Evolutionary conservation across 1,139 yeast species (phyloP).

Genomic region (Taphrina wiesneri): DNA sequence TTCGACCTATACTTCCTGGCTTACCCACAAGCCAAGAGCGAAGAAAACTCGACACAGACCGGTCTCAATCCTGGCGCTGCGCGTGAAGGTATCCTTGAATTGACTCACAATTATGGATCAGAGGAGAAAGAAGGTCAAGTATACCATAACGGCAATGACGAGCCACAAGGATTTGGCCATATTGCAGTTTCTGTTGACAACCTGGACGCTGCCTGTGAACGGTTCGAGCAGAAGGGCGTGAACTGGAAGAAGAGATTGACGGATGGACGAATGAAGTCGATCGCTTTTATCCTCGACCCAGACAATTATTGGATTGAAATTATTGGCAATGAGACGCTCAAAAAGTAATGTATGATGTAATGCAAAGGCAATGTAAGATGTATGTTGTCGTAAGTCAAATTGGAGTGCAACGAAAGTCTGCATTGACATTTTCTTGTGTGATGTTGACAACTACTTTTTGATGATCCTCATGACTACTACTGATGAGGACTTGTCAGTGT

Average conservation of each 20-base stretch:
- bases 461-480: not conserved
- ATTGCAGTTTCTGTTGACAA: conserved; percentile 70
- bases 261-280: conserved; percentile 89
- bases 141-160: conserved; percentile 83
- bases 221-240: conserved; percentile 56
- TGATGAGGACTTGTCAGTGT: no score
- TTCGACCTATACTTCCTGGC: conserved; percentile 86
- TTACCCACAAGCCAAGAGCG: conserved; percentile 49
- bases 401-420: not conserved
- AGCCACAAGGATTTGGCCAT: conserved; percentile 83
- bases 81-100: conserved; percentile 73
- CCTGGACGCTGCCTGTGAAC: conserved; percentile 59
- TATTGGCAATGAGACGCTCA: conserved; percentile 39
- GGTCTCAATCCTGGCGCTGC: conserved; percentile 40
- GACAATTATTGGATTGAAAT: conserved; percentile 64
- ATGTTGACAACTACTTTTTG: not conserved
- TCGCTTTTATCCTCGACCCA: conserved; percentile 44
- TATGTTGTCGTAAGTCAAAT: not conserved
- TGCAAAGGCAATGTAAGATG: not conserved
- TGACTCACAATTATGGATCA: conserved; percentile 95
- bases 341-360: conserved; percentile 14
- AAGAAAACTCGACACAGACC: conserved; percentile 35
- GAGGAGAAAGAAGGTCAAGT: conserved; percentile 72
- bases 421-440: not conserved
- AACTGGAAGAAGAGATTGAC: conserved; percentile 74